Base-by-base conservation (phyloP, 441 rosid genomes). In the Geranium incanum region DNA sequence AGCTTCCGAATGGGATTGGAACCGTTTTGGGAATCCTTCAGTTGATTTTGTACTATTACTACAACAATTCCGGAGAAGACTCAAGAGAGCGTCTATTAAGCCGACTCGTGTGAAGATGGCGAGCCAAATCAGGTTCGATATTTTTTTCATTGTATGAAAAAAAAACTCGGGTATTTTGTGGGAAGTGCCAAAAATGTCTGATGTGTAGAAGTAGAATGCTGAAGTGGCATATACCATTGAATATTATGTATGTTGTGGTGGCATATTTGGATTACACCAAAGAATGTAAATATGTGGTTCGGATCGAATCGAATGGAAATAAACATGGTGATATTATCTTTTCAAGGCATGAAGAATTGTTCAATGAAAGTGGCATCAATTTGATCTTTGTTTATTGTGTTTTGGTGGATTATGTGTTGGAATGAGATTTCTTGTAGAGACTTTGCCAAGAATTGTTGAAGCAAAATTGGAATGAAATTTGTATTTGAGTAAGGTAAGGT, bases 1-100 rank as follows among this genome's bases (percentile, higher is more conserved):
- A 92, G 97, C 81, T 83, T 60, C 96, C 97, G 16, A 92, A 92
- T 70, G 91, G 90, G 11, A 82, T 92, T 36, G 97, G 96, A 72
- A 78, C 92, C 13, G 43, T 86, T 74, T 77, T 92, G 82, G 96
- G 94, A 72, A 79, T 87, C 73, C 81, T 82, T 39, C 96, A 92
- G 74, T 79, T 92, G 72, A 74, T 23, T 11, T 85, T 92, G 81
- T 89, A 87, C 75, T 85, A 75, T 74, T 71, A 87, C 81, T 89
- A 78, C 71, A 85, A 37, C 16, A 74, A 67, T 36, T 79, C 83
- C 6, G 0, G 52, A 16, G 81, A 70, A 38, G 86, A 80, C 68
- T 73, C 76, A 13, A 81, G 66, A 43, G 89, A 84, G 72, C 89
- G 86, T 1, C 81, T 89, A 78, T 80, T 85, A 70, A 83, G 57